Percentiles rank a stretch among this genome's conserved stretches.
phyloP scores from a whole-genome alignment of 345 rosid genomes.

The Sapria himalayana region DNA sequence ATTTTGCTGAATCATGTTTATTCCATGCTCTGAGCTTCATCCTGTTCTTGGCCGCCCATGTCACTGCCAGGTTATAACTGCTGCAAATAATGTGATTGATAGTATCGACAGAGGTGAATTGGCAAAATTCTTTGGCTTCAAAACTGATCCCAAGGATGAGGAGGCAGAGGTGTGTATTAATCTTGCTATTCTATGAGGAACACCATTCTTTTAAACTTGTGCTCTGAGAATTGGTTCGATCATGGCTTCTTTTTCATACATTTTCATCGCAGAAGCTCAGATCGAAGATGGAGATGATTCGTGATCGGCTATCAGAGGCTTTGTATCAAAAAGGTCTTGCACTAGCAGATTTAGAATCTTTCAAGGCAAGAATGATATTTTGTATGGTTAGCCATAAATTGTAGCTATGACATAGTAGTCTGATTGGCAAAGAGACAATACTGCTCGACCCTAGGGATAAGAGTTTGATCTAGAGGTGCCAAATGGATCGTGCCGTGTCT shows the following conservation, averaged over 20 bases:
- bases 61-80: constrained; percentile 52
- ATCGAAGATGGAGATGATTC: constrained; percentile 63
- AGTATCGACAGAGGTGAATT: constrained; percentile 69
- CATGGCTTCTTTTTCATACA: too few species aligned
- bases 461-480: too few species aligned
- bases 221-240: too few species aligned
- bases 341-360: constrained; percentile 33
- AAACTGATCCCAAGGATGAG: constrained; percentile 77
- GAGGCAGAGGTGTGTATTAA: constrained; percentile 49
- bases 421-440: too few species aligned
- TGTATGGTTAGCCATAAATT: neutral
- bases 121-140: constrained; percentile 41
- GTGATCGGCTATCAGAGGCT: constrained; percentile 76
- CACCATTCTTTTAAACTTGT: neutral
- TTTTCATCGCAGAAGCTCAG: constrained; percentile 23
- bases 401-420: too few species aligned
- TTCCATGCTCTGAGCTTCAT: too few species aligned
- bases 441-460: too few species aligned
- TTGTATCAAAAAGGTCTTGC: constrained; percentile 81
- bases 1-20: too few species aligned
- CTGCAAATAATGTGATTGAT: constrained; percentile 54
- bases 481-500: too few species aligned
- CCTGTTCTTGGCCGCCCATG: too few species aligned
- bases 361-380: constrained; percentile 21
- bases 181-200: neutral